A percentile compares a stretch with the other conserved stretches of the same genome.
phyloP scores from a whole-genome alignment of 768 basidiomycete species.

The Naganishia kalamii region DNA sequence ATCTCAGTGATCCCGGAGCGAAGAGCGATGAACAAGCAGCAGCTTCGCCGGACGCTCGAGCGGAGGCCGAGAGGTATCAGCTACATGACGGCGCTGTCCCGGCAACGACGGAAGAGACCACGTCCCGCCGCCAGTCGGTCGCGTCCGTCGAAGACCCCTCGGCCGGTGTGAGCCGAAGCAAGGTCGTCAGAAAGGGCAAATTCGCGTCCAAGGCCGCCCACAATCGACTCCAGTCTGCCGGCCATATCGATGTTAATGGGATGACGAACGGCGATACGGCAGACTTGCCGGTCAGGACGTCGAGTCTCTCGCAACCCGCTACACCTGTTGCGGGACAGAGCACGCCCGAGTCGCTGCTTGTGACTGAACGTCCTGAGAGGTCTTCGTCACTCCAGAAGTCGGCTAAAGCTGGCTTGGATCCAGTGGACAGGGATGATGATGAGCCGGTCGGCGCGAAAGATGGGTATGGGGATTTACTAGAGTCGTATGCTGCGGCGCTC shows the following conservation, averaged over 20 bases:
- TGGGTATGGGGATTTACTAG: slow-evolving; percentile 22
- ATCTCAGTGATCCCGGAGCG: slow-evolving; percentile 8
- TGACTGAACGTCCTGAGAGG: slow-evolving; percentile 6
- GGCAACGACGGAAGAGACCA: not conserved
- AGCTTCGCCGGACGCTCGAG: not conserved
- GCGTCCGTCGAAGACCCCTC: not conserved
- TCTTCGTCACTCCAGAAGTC: not conserved
- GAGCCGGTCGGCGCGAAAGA: slow-evolving; percentile 12
- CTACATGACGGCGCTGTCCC: not conserved
- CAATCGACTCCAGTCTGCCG: slow-evolving; percentile 4
- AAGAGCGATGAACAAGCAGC: not conserved
- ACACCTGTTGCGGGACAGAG: not conserved
- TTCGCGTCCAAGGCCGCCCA: slow-evolving; percentile 7
- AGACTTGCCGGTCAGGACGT: not conserved
- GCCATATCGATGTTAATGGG: slow-evolving; percentile 7
- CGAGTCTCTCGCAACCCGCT: not conserved
- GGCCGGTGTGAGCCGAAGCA: not conserved
- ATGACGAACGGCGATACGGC: not conserved
- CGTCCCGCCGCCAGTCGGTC: not conserved
- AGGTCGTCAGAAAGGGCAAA: slow-evolving; percentile 8
- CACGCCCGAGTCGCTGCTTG: not conserved
- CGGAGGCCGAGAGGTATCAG: slow-evolving; percentile 8
- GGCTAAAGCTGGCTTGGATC: too few species aligned
- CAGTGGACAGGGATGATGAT: not conserved
- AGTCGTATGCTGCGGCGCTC: slow-evolving; percentile 14